phyloP scores from a whole-genome alignment of 495 filamentous ascomycete species.

The Hyaloscypha variabilis region DNA sequence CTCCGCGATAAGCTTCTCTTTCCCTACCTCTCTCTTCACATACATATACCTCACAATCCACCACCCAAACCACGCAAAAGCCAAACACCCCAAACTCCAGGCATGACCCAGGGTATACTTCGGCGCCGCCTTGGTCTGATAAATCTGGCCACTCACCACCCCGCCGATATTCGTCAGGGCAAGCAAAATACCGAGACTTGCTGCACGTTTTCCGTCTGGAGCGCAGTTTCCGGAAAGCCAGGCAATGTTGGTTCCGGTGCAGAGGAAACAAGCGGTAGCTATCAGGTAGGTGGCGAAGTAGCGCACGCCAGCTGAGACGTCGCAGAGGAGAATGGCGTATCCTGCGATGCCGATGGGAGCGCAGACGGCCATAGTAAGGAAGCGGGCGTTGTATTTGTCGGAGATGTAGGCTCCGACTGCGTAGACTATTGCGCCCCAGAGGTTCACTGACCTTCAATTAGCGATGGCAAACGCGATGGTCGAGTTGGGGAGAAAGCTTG shows the following conservation, averaged over 20 bases:
- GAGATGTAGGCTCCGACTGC: neutral
- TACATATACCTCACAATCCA: constrained; percentile 1
- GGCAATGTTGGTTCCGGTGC: constrained; percentile 1
- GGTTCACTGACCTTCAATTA: neutral
- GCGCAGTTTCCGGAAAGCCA: constrained; percentile 1
- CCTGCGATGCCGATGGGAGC: neutral
- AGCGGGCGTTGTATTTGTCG: constrained; percentile 9
- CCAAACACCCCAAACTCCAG: neutral
- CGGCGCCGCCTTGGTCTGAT: constrained; percentile 4
- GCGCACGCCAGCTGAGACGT: neutral
- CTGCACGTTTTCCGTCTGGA: neutral
- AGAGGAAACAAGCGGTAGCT: neutral
- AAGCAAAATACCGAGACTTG: neutral
- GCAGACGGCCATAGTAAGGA: neutral
- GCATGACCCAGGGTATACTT: neutral
- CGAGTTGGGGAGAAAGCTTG: neutral
- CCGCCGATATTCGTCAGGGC: neutral
- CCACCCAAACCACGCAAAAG: constrained; percentile 1
- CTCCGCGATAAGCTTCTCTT: neutral
- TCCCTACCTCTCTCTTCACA: constrained; percentile 2
- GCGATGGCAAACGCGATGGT: neutral
- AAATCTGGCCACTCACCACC: neutral
- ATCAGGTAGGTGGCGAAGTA: constrained; percentile 5
- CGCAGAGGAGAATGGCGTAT: constrained; percentile 1
- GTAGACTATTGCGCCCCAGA: neutral